phyloP scores from a whole-genome alignment of 805 yeast species.

The Blastobotrys chiropterorum region DNA sequence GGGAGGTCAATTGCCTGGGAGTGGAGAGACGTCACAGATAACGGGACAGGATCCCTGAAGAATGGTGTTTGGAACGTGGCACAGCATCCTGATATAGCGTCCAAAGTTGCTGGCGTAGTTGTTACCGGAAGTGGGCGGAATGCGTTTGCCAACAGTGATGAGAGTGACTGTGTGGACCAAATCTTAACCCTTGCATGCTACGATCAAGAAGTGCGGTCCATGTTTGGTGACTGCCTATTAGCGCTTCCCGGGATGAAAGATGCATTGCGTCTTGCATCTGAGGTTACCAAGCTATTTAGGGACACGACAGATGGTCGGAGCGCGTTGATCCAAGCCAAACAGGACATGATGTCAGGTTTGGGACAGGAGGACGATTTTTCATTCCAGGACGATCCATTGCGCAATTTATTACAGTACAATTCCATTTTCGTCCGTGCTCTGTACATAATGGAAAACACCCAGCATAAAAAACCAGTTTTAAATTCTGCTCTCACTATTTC shows the following conservation, averaged over 20 bases:
- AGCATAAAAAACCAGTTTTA: neutral
- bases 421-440: neutral
- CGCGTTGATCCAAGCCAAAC: neutral
- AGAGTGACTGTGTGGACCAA: neutral
- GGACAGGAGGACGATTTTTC: neutral
- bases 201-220: neutral
- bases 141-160: neutral
- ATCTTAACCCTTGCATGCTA: neutral
- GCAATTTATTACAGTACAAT: neutral
- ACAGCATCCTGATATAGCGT: neutral
- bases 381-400: neutral
- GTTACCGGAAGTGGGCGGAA: neutral
- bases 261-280: neutral
- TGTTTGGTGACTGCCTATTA: neutral
- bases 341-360: neutral
- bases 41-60: neutral
- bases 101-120: constrained; percentile 1
- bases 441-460: neutral
- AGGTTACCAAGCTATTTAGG: neutral
- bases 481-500: neutral
- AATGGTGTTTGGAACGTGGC: neutral
- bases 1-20: constrained; percentile 1
- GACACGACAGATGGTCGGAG: neutral
- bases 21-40: constrained; percentile 2
- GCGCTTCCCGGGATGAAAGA: neutral